These are phyloP conservation scores for Aureobasidium sp. DNA, from an alignment of 2,329 filamentous ascomycete species.

Conservation along the genomic window DNA sequence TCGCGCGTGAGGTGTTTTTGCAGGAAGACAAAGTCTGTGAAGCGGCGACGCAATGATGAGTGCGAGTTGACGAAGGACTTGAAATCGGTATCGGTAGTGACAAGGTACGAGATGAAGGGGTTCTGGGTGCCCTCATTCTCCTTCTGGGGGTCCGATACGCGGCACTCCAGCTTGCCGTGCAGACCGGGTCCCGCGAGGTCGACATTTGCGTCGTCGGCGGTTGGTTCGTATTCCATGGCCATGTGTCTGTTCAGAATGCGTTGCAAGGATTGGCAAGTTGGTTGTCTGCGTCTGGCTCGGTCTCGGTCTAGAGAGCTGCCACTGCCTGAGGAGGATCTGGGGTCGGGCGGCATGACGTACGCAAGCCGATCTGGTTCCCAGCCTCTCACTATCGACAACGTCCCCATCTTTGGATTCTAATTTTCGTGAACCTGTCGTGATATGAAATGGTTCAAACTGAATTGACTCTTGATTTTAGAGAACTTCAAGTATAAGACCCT, in stretches of 20 bases:
- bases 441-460: background rate
- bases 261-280: background rate
- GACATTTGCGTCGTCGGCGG: conserved; percentile 9
- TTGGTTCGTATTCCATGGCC: conserved; percentile 5
- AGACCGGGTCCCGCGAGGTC: conserved; percentile 59
- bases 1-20: conserved; percentile 84
- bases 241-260: background rate
- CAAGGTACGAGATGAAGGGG: conserved; percentile 89
- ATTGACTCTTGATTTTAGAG: background rate
- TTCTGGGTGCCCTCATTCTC: conserved; percentile 97
- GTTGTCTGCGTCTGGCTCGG: background rate
- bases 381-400: background rate
- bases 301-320: background rate
- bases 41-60: conserved; percentile 77
- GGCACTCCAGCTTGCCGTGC: conserved; percentile 72
- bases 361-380: background rate
- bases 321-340: background rate
- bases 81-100: conserved; percentile 90
- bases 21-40: conserved; percentile 96
- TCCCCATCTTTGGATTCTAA: background rate
- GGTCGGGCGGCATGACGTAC: background rate
- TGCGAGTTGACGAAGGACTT: conserved; percentile 79
- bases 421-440: background rate
- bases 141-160: conserved; percentile 76
- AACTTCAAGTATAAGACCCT: background rate